Evolutionary conservation across 768 basidiomycete genomes (phyloP).

Genomic region (Pleurotus platypus): DNA sequence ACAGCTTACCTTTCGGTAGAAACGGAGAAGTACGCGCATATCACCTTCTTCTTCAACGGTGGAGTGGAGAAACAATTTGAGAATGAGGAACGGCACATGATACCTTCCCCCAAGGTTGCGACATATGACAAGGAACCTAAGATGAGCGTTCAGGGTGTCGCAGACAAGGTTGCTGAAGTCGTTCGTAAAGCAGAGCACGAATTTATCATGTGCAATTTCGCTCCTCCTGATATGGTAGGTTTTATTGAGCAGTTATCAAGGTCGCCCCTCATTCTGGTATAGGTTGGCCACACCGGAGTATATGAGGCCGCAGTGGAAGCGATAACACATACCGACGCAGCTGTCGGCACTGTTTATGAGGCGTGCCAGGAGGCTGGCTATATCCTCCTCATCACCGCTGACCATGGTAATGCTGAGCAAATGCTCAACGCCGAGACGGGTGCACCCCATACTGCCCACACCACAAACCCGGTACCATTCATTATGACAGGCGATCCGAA

Average conservation of each 20-base stretch:
- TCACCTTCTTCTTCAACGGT: constrained; percentile 98
- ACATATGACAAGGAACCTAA: constrained; percentile 91
- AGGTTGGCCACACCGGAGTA: constrained; percentile 91
- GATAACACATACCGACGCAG: constrained; percentile 83
- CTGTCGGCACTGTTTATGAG: constrained; percentile 82
- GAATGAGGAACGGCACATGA: constrained; percentile 80
- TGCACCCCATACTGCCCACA: constrained; percentile 89
- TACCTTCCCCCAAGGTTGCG: constrained; percentile 89
- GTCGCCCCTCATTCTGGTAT: background rate
- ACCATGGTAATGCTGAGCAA: constrained; percentile 96
- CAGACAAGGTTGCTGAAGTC: constrained; percentile 88
- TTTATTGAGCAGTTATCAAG: background rate
- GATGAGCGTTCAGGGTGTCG: constrained; percentile 88
- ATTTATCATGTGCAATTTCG: constrained; percentile 98
- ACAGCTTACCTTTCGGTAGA: constrained; percentile 37
- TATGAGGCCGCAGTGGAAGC: constrained; percentile 91
- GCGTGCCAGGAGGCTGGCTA: constrained; percentile 87
- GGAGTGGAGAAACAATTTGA: constrained; percentile 92
- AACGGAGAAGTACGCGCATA: constrained; percentile 97
- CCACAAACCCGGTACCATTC: constrained; percentile 87
- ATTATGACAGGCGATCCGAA: constrained; percentile 72
- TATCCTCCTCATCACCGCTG: constrained; percentile 83
- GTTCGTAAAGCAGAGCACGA: constrained; percentile 68
- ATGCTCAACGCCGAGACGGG: constrained; percentile 85
- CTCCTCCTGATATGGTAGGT: constrained; percentile 90